A percentile compares a stretch with the other conserved stretches of the same genome.
Evolutionary conservation across 306 rosid genomes (phyloP).

Genomic region (Cyamopsis tetragonoloba): DNA sequence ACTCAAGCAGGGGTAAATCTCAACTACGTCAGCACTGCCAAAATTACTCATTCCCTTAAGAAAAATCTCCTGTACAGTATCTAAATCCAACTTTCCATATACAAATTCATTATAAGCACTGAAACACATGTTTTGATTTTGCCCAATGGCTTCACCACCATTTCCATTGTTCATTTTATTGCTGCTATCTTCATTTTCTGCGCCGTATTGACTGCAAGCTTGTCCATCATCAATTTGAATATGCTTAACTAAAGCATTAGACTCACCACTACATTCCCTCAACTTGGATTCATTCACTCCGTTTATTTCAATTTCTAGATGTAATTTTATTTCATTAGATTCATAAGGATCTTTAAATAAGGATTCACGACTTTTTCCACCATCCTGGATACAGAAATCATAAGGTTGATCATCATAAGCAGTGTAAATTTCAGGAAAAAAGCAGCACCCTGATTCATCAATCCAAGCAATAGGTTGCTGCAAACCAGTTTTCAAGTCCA

Average conservation of each 20-base stretch:
- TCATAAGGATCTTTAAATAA: too few species aligned
- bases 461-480: slow-evolving; percentile 86
- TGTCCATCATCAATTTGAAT: slow-evolving; percentile 41
- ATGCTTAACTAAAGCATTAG: slow-evolving; percentile 48
- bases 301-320: slow-evolving; percentile 77
- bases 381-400: slow-evolving; percentile 23
- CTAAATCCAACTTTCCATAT: slow-evolving; percentile 41
- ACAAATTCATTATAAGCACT: slow-evolving; percentile 31
- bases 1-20: slow-evolving; percentile 45
- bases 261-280: slow-evolving; percentile 77
- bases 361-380: slow-evolving; percentile 27
- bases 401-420: slow-evolving; percentile 32
- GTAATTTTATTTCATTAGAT: slow-evolving; percentile 58
- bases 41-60: slow-evolving; percentile 42
- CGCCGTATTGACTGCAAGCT: slow-evolving; percentile 29
- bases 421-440: slow-evolving; percentile 72
- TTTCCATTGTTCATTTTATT: slow-evolving; percentile 32
- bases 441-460: slow-evolving; percentile 74
- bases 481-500: slow-evolving; percentile 67
- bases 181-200: slow-evolving; percentile 61
- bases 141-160: slow-evolving; percentile 46
- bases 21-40: slow-evolving; percentile 40
- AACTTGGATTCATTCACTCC: slow-evolving; percentile 42
- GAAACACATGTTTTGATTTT: slow-evolving; percentile 33
- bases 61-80: slow-evolving; percentile 58